Evolutionary conservation across 257 asterid species (phyloP), one percentile per base, ranked within the genome.

Genomic region (Verbascum thapsus): DNA sequence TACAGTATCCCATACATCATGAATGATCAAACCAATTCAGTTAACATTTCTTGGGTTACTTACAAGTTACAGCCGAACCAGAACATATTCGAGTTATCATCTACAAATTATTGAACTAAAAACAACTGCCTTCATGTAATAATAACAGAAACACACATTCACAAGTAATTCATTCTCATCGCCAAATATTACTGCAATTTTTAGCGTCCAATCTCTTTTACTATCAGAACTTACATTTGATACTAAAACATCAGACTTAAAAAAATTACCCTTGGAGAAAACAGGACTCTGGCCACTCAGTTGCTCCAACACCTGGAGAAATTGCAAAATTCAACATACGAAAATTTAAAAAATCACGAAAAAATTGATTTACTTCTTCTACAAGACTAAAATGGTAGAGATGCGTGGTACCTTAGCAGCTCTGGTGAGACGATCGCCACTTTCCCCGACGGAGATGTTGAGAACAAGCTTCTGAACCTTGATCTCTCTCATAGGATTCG

Each of bases 381-480:
- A n/a, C n/a, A n/a, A n/a, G 61, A 13, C 8, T 37, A 9, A 30
- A 37, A 7, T 13, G 44, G 44, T 5, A 9, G 22, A 6, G 1
- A 6, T n/a, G n/a, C n/a, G n/a, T n/a, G 3, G 12, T 42, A 47
- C 68, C 68, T 62, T 62, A 48, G 68, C 68, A 23, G 58, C 58
- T 62, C 58, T 48, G 58, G 68, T 49, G 26, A 62, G 58, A 47
- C 68, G 68, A 62, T 62, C 58, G 34, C 68, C 50, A 48, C 68
- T 62, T 13, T 62, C 67, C 11, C 67, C 67, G 34, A 61, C 67
- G 17, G 67, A 61, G 20, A 61, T 61, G 55, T 61, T 61, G 44
- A 61, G 67, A 9, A 61, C 67, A 0, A 61, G 67, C 67, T 61
- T 61, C 67, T 61, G 67, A 8, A 61, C 67, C 56, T 61, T 61